Evolutionary conservation across 495 filamentous ascomycete species (phyloP).

Genomic region (Clohesyomyces aquaticus): DNA sequence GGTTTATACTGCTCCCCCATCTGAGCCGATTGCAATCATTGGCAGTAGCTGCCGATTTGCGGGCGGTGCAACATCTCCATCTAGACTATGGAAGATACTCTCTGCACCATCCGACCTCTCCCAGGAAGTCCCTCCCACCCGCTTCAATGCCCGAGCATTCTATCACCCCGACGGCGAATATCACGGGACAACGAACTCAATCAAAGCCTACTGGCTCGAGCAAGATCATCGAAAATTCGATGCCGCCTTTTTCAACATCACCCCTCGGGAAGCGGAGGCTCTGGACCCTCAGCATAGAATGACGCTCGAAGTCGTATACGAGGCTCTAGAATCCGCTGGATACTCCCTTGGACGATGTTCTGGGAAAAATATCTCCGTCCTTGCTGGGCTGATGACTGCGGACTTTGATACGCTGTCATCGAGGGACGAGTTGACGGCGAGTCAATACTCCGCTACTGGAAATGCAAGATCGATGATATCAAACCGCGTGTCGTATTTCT

Average conservation of each 20-base stretch:
- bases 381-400: conserved; percentile 8
- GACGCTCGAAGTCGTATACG: conserved; percentile 7
- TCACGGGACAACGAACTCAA: not conserved
- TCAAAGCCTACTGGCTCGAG: conserved; percentile 8
- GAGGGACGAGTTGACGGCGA: not conserved
- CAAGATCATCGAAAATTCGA: conserved; percentile 14
- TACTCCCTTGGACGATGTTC: not conserved
- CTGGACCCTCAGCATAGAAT: conserved; percentile 14
- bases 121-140: not conserved
- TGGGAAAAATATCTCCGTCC: not conserved
- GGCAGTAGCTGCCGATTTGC: conserved; percentile 16
- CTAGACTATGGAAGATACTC: conserved; percentile 4
- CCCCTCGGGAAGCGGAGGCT: not conserved
- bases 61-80: not conserved
- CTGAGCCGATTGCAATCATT: conserved; percentile 25
- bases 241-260: conserved; percentile 9
- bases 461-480: not conserved
- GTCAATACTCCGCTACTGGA: conserved; percentile 1
- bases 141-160: conserved; percentile 8
- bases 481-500: conserved; percentile 30
- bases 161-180: not conserved
- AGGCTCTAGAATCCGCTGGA: conserved; percentile 9
- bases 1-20: too few relatives aligned
- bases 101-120: not conserved
- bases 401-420: conserved; percentile 9